Conservation (phyloP, 345 rosid species). For the Camelina neglecta region DNA sequence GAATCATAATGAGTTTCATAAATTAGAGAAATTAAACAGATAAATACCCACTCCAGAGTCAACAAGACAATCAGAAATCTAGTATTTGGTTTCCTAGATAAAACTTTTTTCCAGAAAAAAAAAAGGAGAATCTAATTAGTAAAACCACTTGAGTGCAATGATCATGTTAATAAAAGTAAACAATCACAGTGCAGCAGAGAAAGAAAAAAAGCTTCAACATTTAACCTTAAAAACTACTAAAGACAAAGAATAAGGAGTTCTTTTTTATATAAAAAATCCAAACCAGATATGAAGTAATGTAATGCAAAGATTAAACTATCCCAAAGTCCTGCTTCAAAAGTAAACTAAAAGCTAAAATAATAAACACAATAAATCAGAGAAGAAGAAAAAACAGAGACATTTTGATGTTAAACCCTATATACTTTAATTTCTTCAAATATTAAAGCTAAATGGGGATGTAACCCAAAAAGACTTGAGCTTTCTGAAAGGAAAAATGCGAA, state of each 20-base stretch:
- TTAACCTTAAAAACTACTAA: conserved; percentile 31
- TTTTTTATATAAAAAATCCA: background rate
- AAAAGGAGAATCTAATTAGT: conserved; percentile 34
- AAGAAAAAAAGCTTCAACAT: conserved; percentile 25
- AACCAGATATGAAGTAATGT: conserved; percentile 21
- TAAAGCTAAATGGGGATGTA: conserved; percentile 5
- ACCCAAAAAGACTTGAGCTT: conserved; percentile 23
- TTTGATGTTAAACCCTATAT: background rate
- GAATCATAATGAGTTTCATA: conserved; percentile 25
- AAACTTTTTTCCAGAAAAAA: background rate
- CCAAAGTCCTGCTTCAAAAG: conserved; percentile 21
- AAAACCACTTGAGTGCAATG: conserved; percentile 27
- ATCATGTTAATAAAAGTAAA: conserved; percentile 36
- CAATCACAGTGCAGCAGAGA: conserved; percentile 31
- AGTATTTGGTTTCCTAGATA: conserved; percentile 44
- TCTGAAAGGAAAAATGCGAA: background rate
- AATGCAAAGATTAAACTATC: conserved; percentile 17
- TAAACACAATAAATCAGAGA: conserved; percentile 7
- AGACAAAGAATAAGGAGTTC: conserved; percentile 14
- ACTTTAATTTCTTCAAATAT: too few species aligned
- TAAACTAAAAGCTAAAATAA: background rate
- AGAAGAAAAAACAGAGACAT: background rate
- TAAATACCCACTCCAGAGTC: conserved; percentile 35
- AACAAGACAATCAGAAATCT: conserved; percentile 28
- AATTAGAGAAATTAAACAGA: conserved; percentile 10